Evolutionary conservation across 2,329 filamentous ascomycete genomes (phyloP), one percentile per base, ranked within the genome.

Genomic region (Epichloe glyceriae): DNA sequence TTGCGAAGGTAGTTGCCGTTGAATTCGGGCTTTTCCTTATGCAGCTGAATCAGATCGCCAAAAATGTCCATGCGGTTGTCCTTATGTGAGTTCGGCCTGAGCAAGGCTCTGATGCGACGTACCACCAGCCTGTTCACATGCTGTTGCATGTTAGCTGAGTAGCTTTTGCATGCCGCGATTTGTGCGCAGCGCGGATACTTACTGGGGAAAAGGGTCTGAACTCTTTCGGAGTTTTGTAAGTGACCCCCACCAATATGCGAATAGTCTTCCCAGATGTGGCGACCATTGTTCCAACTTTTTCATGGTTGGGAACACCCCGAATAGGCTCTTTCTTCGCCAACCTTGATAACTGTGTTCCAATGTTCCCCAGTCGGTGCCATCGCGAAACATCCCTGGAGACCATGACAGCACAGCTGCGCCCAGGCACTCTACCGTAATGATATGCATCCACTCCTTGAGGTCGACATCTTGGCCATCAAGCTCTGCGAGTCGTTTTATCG

Each of bases 361-460:
- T 0, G 74, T 72, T 0, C 68, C 69, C 52, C 69, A 68, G 47
- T 78, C 75, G 0, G 71, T 70, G 4, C 64, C 64, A 20, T 62
- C 61, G 8, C 64, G 63, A 10, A 77, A 59, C 55, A 75, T 69
- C 0, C 71, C 69, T 0, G 75, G 75, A 0, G 74, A 76, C 75
- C 75, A 78, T 0, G 72, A 73, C 1, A 78, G 61, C 0, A 77
- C 73, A 2, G 70, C 60, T 1, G 73, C 73, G 0, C 72, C 70
- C 2, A 78, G 68, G 20, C 70, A 75, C 54, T 78, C 75, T 33
- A 78, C 73, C 1, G 68, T 70, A 17, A 76, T 64, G 51, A 78
- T 76, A 60, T 78, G 75, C 74, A 78, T 78, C 75, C 75, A 78
- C 50, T 75, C 70, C 47, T 72, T 73, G 17, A 78, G 57, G 51